Evolutionary conservation across 169 alveolate genomes (phyloP).

Genomic region (Cryptosporidium viatorum): DNA sequence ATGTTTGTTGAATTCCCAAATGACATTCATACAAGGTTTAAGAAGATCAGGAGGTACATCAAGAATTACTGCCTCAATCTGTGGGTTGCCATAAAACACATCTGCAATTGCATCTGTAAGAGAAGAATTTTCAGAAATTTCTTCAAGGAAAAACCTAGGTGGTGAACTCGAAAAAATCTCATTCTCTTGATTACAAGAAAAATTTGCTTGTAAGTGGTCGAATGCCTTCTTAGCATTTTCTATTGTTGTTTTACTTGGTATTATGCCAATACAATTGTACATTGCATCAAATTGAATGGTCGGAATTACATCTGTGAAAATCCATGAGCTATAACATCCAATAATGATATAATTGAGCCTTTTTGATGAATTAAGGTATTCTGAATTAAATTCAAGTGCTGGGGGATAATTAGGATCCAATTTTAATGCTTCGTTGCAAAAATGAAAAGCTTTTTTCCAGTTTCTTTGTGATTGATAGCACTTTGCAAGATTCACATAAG

Average conservation of each 20-base stretch:
- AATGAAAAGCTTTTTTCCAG: constrained; percentile 39
- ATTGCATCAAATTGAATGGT: constrained; percentile 72
- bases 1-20: constrained; percentile 67
- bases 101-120: constrained; percentile 12
- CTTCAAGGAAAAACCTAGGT: constrained; percentile 31
- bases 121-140: background rate
- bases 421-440: constrained; percentile 60
- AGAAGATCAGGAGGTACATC: constrained; percentile 48
- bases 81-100: constrained; percentile 22
- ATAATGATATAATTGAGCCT: constrained; percentile 37
- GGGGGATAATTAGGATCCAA: constrained; percentile 47
- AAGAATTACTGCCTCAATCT: constrained; percentile 47
- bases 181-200: constrained; percentile 23
- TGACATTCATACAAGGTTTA: constrained; percentile 23
- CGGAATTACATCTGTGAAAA: constrained; percentile 66
- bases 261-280: constrained; percentile 67
- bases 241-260: constrained; percentile 35
- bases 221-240: constrained; percentile 46
- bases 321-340: constrained; percentile 61
- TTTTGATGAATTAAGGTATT: constrained; percentile 49
- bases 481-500: constrained; percentile 67
- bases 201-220: constrained; percentile 24
- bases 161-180: constrained; percentile 41
- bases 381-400: constrained; percentile 64
- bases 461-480: constrained; percentile 70